Evolutionary conservation across 345 rosid genomes (phyloP), one percentile per base, ranked within the genome.

Genomic region (Citrus inodora): DNA sequence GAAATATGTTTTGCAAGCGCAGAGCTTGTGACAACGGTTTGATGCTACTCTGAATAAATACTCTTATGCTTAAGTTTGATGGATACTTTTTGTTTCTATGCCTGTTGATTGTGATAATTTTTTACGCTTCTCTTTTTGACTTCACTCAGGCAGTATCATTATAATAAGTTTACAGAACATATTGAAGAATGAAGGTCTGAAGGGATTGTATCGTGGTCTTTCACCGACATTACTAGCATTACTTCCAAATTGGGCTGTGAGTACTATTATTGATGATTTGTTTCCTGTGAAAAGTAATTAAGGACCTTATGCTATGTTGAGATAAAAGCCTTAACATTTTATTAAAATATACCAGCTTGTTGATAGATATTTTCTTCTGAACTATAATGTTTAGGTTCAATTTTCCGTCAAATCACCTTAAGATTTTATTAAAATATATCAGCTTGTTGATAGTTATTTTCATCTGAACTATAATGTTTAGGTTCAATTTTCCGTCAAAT

Each of bases 161-260:
- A 68, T 91, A 67, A 86, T 94, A 76, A 91, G 93, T 70, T 75
- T 93, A 66, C 88, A 85, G 80, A 84, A 83, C 81, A 92, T 93
- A 82, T 65, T 89, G 9, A 90, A 80, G 82, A 88, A 83, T 55
- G 97, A 93, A 82, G 98, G 99, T 42, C 66, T 90, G 67, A 90
- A 75, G 83, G 99, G 99, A 70, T 62, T 95, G 87, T 95, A 95
- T 74, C 94, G 95, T 46, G 99, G 99, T 48, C 98, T 93, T 78
- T 93, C 99, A 60, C 99, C 98, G 67, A 95, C 99, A 27, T 86
- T 95, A 72, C 58, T 93, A 75, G 99, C 99, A 58, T 86, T 95
- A 59, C 97, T 93, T 70, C 98, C 99, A 4, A 96, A 92, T 73
- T 96, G 99, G 99, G 97, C 98, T 56, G 99, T 96, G 87, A 90